A percentile compares a stretch with the other conserved stretches of the same genome.
Conservation (phyloP, 169 alveolate genomes). For the Babesia bovis region DNA sequence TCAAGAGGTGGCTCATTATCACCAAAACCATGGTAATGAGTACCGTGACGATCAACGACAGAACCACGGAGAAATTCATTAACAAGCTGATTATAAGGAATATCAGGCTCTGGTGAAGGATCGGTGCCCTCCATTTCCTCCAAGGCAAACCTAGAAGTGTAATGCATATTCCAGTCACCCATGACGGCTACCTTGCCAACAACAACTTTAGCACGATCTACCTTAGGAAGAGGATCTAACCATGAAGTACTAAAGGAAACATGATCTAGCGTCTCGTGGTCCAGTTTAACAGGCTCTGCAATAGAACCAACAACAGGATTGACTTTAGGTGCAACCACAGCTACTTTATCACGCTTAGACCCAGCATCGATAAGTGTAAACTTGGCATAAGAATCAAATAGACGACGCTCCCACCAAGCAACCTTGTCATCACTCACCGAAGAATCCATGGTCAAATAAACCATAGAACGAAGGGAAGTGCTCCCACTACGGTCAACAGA, state of each 20-base stretch:
- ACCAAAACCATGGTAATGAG: slow-evolving; percentile 34
- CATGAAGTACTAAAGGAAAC: slow-evolving; percentile 7
- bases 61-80: slow-evolving; percentile 37
- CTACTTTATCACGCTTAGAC: too few species aligned
- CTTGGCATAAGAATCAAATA: slow-evolving; percentile 25
- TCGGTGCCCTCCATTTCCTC: neutral
- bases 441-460: slow-evolving; percentile 68
- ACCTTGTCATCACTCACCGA: slow-evolving; percentile 69
- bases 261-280: slow-evolving; percentile 14
- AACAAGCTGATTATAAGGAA: slow-evolving; percentile 16
- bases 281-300: neutral
- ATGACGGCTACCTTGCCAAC: slow-evolving; percentile 10
- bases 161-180: slow-evolving; percentile 4
- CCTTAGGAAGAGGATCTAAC: slow-evolving; percentile 22
- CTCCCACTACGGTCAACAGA: neutral
- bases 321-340: too few species aligned
- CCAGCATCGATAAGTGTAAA: slow-evolving; percentile 12
- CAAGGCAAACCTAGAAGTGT: slow-evolving; percentile 10
- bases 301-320: too few species aligned
- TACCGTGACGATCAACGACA: slow-evolving; percentile 24
- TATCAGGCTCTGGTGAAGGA: neutral
- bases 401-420: slow-evolving; percentile 64
- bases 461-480: slow-evolving; percentile 32
- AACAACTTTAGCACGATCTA: neutral
- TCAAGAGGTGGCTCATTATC: neutral